Evolutionary conservation across 176 grass and related monocot species (phyloP).

Genomic region (Rhynchospora pubera): DNA sequence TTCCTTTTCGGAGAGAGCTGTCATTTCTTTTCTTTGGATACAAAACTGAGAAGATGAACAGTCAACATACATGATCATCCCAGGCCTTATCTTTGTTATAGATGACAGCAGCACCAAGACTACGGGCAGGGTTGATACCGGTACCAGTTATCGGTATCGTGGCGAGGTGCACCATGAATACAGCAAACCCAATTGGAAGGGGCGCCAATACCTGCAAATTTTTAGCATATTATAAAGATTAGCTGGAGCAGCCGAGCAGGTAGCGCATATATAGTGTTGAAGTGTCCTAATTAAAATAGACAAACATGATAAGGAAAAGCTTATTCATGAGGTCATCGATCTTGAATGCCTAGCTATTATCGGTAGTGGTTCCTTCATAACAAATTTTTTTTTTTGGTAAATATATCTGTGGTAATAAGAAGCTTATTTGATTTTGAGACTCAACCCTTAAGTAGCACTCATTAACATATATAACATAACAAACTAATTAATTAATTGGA

Average conservation of each 20-base stretch:
- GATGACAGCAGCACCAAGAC: slow-evolving; percentile 70
- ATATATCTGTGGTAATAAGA: not conserved
- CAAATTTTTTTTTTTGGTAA: not conserved
- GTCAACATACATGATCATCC: slow-evolving; percentile 53
- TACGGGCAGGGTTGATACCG: slow-evolving; percentile 86
- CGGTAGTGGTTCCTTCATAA: not conserved
- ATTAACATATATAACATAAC: not conserved
- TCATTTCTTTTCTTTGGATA: not conserved
- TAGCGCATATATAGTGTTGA: not conserved
- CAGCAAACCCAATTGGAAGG: slow-evolving; percentile 82
- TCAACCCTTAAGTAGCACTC: not conserved
- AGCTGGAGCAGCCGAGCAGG: not conserved
- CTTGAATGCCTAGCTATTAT: not conserved
- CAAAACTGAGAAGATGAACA: not conserved
- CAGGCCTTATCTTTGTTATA: slow-evolving; percentile 62
- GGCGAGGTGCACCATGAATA: slow-evolving; percentile 88
- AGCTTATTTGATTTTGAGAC: not conserved
- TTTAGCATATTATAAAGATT: not conserved
- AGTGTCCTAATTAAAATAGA: not conserved
- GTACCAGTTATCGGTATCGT: slow-evolving; percentile 91
- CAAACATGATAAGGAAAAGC: not conserved
- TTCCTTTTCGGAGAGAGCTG: not conserved
- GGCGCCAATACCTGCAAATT: slow-evolving; percentile 70
- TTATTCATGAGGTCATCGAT: slow-evolving; percentile 3
- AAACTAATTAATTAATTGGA: not conserved